Base-by-base conservation (phyloP, 1,139 yeast species). In the Blastobotrys aristatus region DNA sequence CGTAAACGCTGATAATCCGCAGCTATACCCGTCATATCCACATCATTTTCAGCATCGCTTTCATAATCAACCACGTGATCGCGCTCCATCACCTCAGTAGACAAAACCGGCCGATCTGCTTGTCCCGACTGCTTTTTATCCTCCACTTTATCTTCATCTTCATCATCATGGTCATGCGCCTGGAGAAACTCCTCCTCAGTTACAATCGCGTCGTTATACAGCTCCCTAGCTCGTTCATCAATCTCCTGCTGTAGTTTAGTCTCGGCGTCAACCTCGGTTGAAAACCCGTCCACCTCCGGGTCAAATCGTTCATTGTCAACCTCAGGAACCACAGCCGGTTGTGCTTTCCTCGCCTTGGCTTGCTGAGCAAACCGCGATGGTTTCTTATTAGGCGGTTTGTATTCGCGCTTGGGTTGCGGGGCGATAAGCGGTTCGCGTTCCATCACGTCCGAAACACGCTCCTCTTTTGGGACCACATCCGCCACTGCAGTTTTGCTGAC, bases 1-100 rank as follows among this genome's bases (percentile, higher is more conserved):
- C 86, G 71, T 48, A 84, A 59, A 41, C 73, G 70, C 43, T 81
- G 79, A 59, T 86, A 86, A 45, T 80, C 79, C 11, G 70, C 63
- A 1, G 74, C 70, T 4, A 84, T 56, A 71, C 77, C 53, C 61
- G 63, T 43, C 44, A 53, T 46, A 31, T 50, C 53, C 4, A 21
- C 37, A 3, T 39, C 34, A 13, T 38, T 41, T 32, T 40, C 39
- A 34, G 52, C 56, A 1, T 43, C 50, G 6, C 52, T 55, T 1
- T 48, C 57, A 2, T 27, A 31, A 8, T 38, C 44, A 11, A 40
- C 36, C n/a, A 2, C 3, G 14, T 43, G 26, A 16, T 48, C 50
- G 5, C 38, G 30, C 27, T 49, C 51, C 2, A 30, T 22, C 10
- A 43, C 36, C 14, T 39, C 29, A 1, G 46, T 27, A 1, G 35